Evolutionary conservation across 2,329 filamentous ascomycete genomes (phyloP).

Genomic region (Aspergillus luchuensis): DNA sequence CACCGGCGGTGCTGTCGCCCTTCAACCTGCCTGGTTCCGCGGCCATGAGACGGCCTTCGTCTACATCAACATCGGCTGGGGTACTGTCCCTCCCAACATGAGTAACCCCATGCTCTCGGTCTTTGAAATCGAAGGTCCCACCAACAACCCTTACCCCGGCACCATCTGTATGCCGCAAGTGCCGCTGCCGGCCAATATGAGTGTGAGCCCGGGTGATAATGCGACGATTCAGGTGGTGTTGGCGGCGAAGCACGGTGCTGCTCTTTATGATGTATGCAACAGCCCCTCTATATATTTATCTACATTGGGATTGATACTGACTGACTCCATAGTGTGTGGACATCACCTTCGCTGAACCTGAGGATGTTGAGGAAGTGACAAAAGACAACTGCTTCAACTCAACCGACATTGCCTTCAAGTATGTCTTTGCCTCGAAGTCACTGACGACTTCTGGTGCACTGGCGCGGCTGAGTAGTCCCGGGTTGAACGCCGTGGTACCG

Average conservation of each 20-base stretch:
- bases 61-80: slow-evolving; percentile 89
- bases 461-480: slow-evolving; percentile 17
- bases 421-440: slow-evolving; percentile 61
- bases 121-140: slow-evolving; percentile 70
- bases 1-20: slow-evolving; percentile 78
- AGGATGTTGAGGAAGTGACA: slow-evolving; percentile 75
- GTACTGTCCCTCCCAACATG: slow-evolving; percentile 81
- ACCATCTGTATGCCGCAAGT: slow-evolving; percentile 89
- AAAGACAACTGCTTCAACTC: slow-evolving; percentile 87
- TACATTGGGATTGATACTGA: slow-evolving; percentile 47
- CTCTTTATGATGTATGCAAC: slow-evolving; percentile 70
- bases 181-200: slow-evolving; percentile 72
- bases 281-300: too few relatives aligned
- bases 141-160: slow-evolving; percentile 65
- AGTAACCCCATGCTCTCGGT: slow-evolving; percentile 77
- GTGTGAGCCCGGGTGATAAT: slow-evolving; percentile 76
- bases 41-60: slow-evolving; percentile 81
- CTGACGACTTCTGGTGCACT: slow-evolving; percentile 30
- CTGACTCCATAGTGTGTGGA: slow-evolving; percentile 74
- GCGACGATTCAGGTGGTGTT: slow-evolving; percentile 90
- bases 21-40: slow-evolving; percentile 95
- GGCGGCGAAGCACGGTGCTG: slow-evolving; percentile 77
- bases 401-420: slow-evolving; percentile 71
- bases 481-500: slow-evolving; percentile 27
- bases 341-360: slow-evolving; percentile 82